Evolutionary conservation across 1,284 basidiomycete species (phyloP), one percentile per base, ranked within the genome.

Genomic region (Baeospora myosura): DNA sequence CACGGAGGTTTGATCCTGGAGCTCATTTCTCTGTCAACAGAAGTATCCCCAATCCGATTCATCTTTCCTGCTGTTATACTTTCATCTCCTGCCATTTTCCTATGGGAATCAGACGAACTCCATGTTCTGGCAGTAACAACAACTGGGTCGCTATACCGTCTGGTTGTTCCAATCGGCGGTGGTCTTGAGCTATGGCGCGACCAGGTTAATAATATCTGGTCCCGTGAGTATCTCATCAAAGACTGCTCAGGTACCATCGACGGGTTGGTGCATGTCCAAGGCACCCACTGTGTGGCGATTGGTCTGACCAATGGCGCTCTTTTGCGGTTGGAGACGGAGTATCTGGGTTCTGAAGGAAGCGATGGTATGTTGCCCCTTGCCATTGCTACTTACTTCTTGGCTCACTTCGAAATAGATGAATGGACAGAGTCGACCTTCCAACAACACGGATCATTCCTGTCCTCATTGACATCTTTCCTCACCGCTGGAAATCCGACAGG

Each of bases 1-100:
- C 79, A 88, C 52, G 80, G 76, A 41, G 85, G 84, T 14, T 64
- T 82, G 47, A 78, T 86, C 35, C 63, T 92, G 26, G 88, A 94
- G 55, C 76, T 94, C 26, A 59, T 82, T 23, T 82, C 86, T 2
- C 66, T 92, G 32, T 77, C 82, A 1, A 72, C 71, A 3, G 68
- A 76, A 48, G 62, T 78, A 3, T 64, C 73, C 31, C 78, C 82
- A 8, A 68, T 91, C 45, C 79, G 88, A 40, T 79, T 93, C 53
- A 69, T 85, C 48, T 88, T 92, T 51, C 86, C 89, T 20, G 76
- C 82, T 14, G 57, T 71, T n/a, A 63, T 93, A 28, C 60, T 87
- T 5, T 71, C 83, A 16, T 66, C 71, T 28, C 87, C 88, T 4
- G 71, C 76, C 22, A 59, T 91, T 41, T 70, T 85, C 46, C 57